Conservation (phyloP, 1,284 basidiomycete genomes). For the Neonothopanus nambi region DNA sequence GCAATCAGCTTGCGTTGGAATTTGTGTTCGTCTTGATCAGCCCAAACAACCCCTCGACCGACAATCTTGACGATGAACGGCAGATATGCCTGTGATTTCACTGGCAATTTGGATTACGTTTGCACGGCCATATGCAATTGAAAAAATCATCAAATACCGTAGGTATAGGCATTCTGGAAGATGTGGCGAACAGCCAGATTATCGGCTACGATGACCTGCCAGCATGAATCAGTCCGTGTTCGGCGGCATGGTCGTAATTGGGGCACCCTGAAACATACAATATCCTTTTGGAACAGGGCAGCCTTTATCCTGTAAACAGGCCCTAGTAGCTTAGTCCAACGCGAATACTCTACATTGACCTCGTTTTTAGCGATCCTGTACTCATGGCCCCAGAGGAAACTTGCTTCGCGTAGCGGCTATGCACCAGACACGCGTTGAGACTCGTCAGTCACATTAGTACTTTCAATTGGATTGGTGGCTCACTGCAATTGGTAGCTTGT, state of each 20-base stretch:
- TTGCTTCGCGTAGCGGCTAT: background rate
- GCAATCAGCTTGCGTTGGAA: slow-evolving; percentile 30
- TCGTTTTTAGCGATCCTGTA: slow-evolving; percentile 33
- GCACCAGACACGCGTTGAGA: no score
- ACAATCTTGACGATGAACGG: slow-evolving; percentile 29
- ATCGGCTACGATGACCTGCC: slow-evolving; percentile 36
- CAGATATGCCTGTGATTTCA: slow-evolving; percentile 30
- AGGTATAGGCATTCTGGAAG: slow-evolving; percentile 34
- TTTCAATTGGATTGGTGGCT: no score
- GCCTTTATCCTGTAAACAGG: slow-evolving; percentile 39
- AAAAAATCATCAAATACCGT: slow-evolving; percentile 21
- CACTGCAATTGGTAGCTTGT: no score
- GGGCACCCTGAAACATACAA: slow-evolving; percentile 27
- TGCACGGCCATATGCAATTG: slow-evolving; percentile 28
- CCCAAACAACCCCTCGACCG: slow-evolving; percentile 37
- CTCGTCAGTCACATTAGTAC: no score
- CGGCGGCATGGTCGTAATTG: background rate
- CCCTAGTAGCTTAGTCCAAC: slow-evolving; percentile 36
- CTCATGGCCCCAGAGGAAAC: slow-evolving; percentile 41
- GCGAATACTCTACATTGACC: slow-evolving; percentile 34
- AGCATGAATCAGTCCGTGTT: background rate
- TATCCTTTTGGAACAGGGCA: slow-evolving; percentile 38
- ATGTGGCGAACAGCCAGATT: slow-evolving; percentile 38
- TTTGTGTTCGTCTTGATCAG: slow-evolving; percentile 36
- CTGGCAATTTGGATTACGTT: slow-evolving; percentile 8